Evolutionary conservation across 2,329 filamentous ascomycete genomes (phyloP).

Genomic region (Paracoccidioides brasiliensis): DNA sequence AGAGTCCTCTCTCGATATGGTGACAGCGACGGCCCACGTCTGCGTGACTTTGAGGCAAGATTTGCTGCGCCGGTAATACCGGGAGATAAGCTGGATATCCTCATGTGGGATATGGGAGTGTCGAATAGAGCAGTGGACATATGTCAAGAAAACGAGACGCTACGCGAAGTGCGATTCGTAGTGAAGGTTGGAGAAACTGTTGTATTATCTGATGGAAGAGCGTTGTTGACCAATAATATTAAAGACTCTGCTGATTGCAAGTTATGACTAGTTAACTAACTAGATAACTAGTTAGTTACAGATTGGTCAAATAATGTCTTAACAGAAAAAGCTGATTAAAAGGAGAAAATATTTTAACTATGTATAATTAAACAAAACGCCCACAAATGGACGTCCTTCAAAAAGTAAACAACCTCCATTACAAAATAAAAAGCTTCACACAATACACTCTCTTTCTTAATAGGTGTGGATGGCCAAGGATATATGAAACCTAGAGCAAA

Average conservation of each 20-base stretch:
- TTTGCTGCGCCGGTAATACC: constrained; percentile 76
- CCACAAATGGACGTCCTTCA: no score
- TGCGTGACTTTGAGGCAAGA: constrained; percentile 76
- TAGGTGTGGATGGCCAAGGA: no score
- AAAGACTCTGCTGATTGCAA: constrained; percentile 37
- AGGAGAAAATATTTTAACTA: no score
- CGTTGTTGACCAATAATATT: constrained; percentile 48
- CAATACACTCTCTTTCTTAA: no score
- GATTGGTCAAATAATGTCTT: no score
- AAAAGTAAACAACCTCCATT: no score
- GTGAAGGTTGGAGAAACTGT: constrained; percentile 53
- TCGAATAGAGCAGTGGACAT: constrained; percentile 58
- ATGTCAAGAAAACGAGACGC: constrained; percentile 34
- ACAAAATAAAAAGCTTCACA: no score
- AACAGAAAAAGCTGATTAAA: no score
- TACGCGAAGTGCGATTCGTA: constrained; percentile 2
- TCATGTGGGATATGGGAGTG: constrained; percentile 65
- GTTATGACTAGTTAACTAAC: background rate
- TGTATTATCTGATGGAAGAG: constrained; percentile 63
- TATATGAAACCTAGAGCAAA: no score
- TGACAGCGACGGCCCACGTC: constrained; percentile 60
- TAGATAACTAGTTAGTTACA: no score
- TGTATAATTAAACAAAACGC: no score
- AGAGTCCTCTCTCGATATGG: constrained; percentile 59
- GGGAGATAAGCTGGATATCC: constrained; percentile 65